phyloP scores from a whole-genome alignment of 768 basidiomycete genomes.

The Agaricus blazei region DNA sequence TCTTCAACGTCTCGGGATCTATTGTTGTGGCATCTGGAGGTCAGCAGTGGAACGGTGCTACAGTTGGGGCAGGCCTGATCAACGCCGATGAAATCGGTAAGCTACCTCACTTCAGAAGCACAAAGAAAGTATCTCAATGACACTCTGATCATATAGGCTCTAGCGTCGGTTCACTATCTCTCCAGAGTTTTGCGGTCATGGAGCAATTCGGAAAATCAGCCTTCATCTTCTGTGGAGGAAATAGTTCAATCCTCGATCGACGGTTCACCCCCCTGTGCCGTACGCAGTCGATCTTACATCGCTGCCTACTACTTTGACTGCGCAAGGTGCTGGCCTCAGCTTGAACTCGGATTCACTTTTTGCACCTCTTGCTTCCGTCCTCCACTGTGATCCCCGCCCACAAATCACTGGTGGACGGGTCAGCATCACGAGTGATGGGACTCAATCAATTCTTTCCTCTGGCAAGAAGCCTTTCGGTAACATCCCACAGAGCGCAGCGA shows the following conservation, averaged over 20 bases:
- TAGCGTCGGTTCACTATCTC: background rate
- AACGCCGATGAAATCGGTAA: no score
- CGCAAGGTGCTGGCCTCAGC: background rate
- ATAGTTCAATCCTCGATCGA: background rate
- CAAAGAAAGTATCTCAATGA: no score
- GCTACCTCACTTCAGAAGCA: no score
- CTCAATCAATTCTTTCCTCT: background rate
- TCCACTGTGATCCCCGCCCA: background rate
- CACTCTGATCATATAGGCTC: background rate
- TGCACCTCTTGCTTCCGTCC: conserved; percentile 6
- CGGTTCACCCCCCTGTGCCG: background rate
- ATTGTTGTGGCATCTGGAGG: background rate
- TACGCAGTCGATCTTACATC: conserved; percentile 3
- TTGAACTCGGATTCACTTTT: background rate
- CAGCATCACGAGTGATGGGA: background rate
- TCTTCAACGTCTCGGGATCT: background rate
- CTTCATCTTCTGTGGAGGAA: conserved; percentile 7
- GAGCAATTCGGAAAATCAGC: background rate
- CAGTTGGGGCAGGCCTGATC: no score
- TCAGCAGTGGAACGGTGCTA: background rate
- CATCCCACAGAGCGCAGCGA: conserved; percentile 5
- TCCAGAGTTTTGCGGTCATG: background rate
- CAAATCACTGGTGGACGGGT: conserved; percentile 5
- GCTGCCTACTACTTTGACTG: conserved; percentile 1
- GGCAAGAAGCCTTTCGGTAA: conserved; percentile 1